Evolutionary conservation across 495 filamentous ascomycete genomes (phyloP).

Genomic region (Lasiosphaeriaceae sp.): DNA sequence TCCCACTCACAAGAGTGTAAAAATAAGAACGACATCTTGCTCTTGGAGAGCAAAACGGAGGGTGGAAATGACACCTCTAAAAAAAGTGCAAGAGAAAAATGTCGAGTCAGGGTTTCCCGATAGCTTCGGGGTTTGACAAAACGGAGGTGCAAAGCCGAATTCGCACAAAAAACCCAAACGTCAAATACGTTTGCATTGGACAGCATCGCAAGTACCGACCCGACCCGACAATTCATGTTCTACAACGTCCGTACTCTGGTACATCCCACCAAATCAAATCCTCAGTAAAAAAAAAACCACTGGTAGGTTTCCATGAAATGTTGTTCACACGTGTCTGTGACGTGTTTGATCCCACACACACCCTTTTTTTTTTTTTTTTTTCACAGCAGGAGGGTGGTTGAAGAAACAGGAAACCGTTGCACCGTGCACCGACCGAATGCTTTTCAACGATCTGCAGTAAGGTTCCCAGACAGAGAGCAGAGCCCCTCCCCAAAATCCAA

Average conservation of each 20-base stretch:
- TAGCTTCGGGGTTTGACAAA: neutral
- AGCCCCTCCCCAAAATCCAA: slow-evolving; percentile 12
- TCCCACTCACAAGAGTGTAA: neutral
- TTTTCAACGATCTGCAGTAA: slow-evolving; percentile 5
- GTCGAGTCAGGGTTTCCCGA: neutral
- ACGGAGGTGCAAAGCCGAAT: neutral
- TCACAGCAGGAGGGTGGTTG: neutral
- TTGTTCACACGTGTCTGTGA: no score
- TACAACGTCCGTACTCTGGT: no score
- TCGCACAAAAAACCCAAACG: neutral
- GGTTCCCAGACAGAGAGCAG: slow-evolving; percentile 2
- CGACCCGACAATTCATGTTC: no score
- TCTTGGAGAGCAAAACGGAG: neutral
- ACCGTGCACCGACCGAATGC: neutral
- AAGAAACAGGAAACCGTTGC: neutral
- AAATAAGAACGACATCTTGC: neutral
- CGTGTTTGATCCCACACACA: no score
- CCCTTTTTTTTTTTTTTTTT: no score
- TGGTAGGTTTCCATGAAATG: no score
- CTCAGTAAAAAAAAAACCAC: no score
- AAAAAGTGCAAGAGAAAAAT: neutral
- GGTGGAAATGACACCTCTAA: neutral
- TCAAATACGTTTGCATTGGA: neutral
- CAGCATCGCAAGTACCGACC: neutral
- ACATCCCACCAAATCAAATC: no score